A percentile compares a stretch with the other conserved stretches of the same genome.
phyloP scores from a whole-genome alignment of 2,329 filamentous ascomycete species.

The Trichophyton mentagrophytes region DNA sequence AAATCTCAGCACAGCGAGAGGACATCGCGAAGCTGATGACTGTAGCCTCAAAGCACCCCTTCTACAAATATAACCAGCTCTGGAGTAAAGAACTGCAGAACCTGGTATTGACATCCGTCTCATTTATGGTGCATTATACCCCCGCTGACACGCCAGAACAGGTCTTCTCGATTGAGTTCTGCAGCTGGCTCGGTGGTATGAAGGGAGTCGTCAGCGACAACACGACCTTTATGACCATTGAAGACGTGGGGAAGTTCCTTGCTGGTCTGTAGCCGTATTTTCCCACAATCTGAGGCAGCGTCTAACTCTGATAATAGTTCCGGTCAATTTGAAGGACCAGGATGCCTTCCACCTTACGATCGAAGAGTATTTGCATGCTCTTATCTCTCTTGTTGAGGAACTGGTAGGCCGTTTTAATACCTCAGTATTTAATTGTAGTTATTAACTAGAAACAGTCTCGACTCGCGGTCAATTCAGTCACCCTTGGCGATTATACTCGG shows the following conservation, averaged over 20 bases:
- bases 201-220: slow-evolving; percentile 41
- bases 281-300: neutral
- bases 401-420: slow-evolving; percentile 39
- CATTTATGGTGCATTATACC: slow-evolving; percentile 24
- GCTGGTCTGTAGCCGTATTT: slow-evolving; percentile 42
- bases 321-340: slow-evolving; percentile 76
- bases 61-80: slow-evolving; percentile 92
- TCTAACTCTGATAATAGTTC: slow-evolving; percentile 45
- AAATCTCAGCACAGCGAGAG: slow-evolving; percentile 58
- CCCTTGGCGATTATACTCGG: slow-evolving; percentile 72
- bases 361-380: slow-evolving; percentile 85
- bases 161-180: slow-evolving; percentile 47
- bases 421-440: neutral
- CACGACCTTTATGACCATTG: slow-evolving; percentile 66
- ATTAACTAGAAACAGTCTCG: slow-evolving; percentile 42
- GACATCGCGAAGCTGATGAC: slow-evolving; percentile 57
- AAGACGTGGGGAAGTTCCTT: slow-evolving; percentile 70
- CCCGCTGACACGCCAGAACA: slow-evolving; percentile 19
- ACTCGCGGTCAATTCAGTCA: slow-evolving; percentile 87
- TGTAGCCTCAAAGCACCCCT: slow-evolving; percentile 73
- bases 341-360: slow-evolving; percentile 93
- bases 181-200: slow-evolving; percentile 70
- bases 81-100: slow-evolving; percentile 81
- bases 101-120: slow-evolving; percentile 36
- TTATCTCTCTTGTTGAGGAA: slow-evolving; percentile 82